Conservation (phyloP, 2,329 filamentous ascomycete genomes). For the Alternaria hordeiaustralica region DNA sequence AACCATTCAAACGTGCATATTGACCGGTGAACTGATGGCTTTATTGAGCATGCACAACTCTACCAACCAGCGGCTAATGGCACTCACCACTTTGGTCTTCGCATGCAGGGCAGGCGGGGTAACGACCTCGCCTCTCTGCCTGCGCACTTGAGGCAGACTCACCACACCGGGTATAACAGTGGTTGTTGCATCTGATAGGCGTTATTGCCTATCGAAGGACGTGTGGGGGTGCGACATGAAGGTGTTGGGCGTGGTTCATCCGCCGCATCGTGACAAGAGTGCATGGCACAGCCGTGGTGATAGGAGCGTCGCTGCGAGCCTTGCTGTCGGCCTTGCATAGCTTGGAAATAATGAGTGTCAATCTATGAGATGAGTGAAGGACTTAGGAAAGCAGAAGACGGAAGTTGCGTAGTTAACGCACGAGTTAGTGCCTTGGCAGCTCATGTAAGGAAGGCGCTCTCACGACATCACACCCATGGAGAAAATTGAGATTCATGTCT, state of each 20-base stretch:
- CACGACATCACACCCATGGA: neutral
- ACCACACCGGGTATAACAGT: neutral
- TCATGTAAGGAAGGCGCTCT: neutral
- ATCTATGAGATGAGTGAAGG: neutral
- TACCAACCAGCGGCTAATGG: neutral
- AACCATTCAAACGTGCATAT: neutral
- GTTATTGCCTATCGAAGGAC: too few species aligned
- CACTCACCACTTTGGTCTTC: neutral
- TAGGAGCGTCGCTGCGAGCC: neutral
- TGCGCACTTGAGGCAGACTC: neutral
- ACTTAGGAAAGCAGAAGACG: neutral
- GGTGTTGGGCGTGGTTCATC: neutral
- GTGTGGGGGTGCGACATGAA: neutral
- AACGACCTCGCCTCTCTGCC: neutral
- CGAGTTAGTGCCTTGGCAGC: neutral
- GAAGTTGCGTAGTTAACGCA: fast-evolving
- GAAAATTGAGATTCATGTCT: neutral
- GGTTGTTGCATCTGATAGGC: neutral
- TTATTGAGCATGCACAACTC: neutral
- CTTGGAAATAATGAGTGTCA: neutral
- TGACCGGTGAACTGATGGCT: neutral
- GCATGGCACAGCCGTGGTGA: neutral
- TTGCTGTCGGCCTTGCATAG: neutral
- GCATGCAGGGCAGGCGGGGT: neutral
- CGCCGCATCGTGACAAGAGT: neutral